Evolutionary conservation across 257 asterid species (phyloP).

Genomic region (Solanum bulbocastanum): DNA sequence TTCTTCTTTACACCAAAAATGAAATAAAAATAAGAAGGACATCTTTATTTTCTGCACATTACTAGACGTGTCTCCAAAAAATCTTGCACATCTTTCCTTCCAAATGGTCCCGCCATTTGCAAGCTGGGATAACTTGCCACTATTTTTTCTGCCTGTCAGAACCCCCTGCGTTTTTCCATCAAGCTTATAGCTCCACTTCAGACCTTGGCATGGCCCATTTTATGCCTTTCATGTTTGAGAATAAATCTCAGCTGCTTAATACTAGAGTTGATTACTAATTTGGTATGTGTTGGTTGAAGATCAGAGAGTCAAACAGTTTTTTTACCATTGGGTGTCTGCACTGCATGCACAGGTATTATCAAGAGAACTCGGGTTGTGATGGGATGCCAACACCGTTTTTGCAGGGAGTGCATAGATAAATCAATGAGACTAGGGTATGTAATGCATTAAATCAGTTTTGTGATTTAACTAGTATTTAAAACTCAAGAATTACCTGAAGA

Average conservation of each 20-base stretch:
- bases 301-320: not conserved
- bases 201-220: not conserved
- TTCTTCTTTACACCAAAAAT: not conserved
- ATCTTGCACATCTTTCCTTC: not conserved
- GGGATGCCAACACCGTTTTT: conserved; percentile 57
- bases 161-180: not conserved
- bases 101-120: not conserved
- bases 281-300: not conserved
- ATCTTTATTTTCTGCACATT: not conserved
- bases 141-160: not conserved
- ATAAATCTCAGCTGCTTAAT: not conserved
- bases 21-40: not conserved
- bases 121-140: not conserved
- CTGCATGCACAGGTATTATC: conserved; percentile 25
- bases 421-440: conserved; percentile 47
- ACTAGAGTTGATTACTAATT: not conserved
- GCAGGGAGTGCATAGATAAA: conserved; percentile 55
- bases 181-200: not conserved
- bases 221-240: not conserved
- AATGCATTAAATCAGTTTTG: not conserved
- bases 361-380: conserved; percentile 45
- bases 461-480: not conserved
- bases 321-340: not conserved
- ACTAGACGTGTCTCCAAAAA: not conserved
- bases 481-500: not conserved